Conservation (phyloP, 2,329 filamentous ascomycete species). For the Hymenoscyphus scutula region DNA sequence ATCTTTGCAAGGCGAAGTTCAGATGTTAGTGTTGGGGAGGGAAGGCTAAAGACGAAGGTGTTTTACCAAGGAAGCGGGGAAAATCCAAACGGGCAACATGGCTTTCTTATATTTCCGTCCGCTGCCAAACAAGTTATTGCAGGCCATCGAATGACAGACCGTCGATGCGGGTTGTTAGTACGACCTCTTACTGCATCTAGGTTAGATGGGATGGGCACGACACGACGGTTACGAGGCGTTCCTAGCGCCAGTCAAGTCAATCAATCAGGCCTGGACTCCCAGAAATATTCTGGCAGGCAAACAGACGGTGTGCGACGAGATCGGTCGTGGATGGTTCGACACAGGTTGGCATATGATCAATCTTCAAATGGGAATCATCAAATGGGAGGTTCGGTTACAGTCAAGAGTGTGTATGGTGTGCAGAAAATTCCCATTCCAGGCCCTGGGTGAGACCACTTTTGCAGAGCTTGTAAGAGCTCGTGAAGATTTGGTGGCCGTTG, state of each 20-base stretch:
- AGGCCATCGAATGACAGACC: slow-evolving; percentile 9
- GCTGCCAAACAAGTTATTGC: background rate
- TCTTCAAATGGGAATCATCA: background rate
- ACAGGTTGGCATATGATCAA: background rate
- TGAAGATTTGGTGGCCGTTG: slow-evolving; percentile 8
- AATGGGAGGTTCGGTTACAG: background rate
- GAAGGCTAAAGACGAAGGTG: background rate
- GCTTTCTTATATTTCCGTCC: background rate
- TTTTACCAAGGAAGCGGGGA: background rate
- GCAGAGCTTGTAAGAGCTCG: slow-evolving; percentile 6
- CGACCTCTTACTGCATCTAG: slow-evolving; percentile 15
- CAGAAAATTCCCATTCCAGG: background rate
- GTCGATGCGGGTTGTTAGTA: slow-evolving; percentile 9
- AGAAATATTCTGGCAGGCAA: background rate
- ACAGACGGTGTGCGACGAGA: background rate
- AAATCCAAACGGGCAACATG: background rate
- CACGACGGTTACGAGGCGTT: slow-evolving; percentile 10
- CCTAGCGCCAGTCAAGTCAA: background rate
- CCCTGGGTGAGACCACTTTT: slow-evolving; percentile 6
- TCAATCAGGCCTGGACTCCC: background rate
- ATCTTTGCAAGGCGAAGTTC: background rate
- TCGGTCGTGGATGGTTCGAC: slow-evolving; percentile 4
- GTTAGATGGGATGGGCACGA: slow-evolving; percentile 5
- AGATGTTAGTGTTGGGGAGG: background rate
- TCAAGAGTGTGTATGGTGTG: background rate